These are phyloP conservation scores for Tritrichomonas musculus DNA, from an alignment of 208 protist species.

Conservation along the genomic window DNA sequence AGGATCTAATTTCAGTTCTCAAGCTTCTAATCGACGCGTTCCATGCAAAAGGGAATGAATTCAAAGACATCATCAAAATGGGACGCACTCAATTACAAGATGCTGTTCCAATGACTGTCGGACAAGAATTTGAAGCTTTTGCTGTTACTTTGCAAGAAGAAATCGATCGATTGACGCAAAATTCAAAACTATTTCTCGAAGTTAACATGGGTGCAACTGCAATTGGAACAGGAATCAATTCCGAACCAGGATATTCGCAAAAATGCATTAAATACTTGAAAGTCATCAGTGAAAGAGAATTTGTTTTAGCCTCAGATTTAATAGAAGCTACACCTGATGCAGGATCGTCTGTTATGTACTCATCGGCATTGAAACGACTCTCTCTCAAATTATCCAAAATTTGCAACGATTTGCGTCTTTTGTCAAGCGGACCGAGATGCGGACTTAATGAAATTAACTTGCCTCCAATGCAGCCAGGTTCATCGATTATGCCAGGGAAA, in stretches of 20 bases:
- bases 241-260: slow-evolving; percentile 55
- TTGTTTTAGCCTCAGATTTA: slow-evolving; percentile 61
- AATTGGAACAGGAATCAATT: slow-evolving; percentile 71
- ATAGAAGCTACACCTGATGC: slow-evolving; percentile 67
- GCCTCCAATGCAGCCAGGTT: slow-evolving; percentile 76
- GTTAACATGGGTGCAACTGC: slow-evolving; percentile 76
- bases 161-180: slow-evolving; percentile 55
- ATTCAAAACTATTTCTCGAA: slow-evolving; percentile 57
- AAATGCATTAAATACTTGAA: slow-evolving; percentile 52
- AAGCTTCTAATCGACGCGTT: slow-evolving; percentile 50
- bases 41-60: slow-evolving; percentile 58
- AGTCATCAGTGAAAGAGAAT: slow-evolving; percentile 55
- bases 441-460: slow-evolving; percentile 54
- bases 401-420: slow-evolving; percentile 74
- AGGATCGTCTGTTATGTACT: slow-evolving; percentile 62
- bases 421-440: slow-evolving; percentile 44
- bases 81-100: slow-evolving; percentile 76
- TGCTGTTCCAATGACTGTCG: slow-evolving; percentile 72
- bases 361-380: slow-evolving; percentile 62
- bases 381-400: slow-evolving; percentile 71
- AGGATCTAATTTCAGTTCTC: slow-evolving; percentile 57
- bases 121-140: slow-evolving; percentile 67
- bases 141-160: slow-evolving; percentile 57
- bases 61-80: slow-evolving; percentile 70
- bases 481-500: slow-evolving; percentile 79